Base-by-base conservation (phyloP, 2,329 filamentous ascomycete species). In the Colletotrichum euphorbiae region DNA sequence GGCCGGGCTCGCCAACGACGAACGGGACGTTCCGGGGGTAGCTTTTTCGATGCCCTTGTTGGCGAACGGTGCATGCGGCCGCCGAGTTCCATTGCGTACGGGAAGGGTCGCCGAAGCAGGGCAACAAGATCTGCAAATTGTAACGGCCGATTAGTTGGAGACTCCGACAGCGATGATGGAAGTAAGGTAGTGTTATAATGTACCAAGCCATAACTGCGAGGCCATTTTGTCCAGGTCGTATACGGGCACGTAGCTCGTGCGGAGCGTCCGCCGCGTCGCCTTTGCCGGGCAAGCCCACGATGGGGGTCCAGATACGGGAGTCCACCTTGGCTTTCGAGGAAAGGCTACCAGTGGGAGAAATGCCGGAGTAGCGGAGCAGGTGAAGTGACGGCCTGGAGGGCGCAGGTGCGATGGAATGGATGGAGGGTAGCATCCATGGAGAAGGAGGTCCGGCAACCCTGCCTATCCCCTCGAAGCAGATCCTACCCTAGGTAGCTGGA, bases 31-130 rank as follows among this genome's bases (percentile, higher is more conserved):
- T 58, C 52, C 36, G 45, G 65, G 28, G 64, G 42, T 28, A 38
- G 12, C 63, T 55, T 42, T 59, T 59, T 17, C 40, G 54, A 60
- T 15, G 24, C 6, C 33, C 46, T 59, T 60, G 61, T 58, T 40
- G 66, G 38, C 48, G 61, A 55, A 68, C 54, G 61, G 66, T 55
- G 66, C 48, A 64, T 60, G 54, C 45, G 51, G 64, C 21, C 65
- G 54, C 42, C 66, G 33, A 55, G 45, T 58, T 58, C 55, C 52
- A 59, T 59, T 50, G 66, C 61, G 61, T 17, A 43, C 61, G 61
- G 61, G 54, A 59, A 13, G 38, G 24, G 54, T 42, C 52, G 54
- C 48, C 54, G 65, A 67, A 38, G 52, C 40, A 63, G 42, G 59
- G 55, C 28, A 45, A 21, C 38, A 59, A 65, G 61, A 55, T 65